Conservation (phyloP, 2,329 filamentous ascomycete species). For the Aspergillus hortae region DNA sequence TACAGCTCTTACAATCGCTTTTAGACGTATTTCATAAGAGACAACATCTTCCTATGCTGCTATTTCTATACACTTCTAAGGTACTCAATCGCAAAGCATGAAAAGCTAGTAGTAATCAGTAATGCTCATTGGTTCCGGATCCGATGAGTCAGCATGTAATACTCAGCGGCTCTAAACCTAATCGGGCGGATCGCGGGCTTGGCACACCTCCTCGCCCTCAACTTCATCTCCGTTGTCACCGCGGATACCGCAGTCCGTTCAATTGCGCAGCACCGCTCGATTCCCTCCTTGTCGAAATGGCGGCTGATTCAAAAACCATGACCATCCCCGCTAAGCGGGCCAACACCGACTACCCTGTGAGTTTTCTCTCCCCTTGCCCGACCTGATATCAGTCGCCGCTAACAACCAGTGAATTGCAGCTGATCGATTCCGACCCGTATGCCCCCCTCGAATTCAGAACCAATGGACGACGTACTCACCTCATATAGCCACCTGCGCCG, state of each 20-base stretch:
- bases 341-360: conserved; percentile 81
- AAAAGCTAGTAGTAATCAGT: too few species aligned
- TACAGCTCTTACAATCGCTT: too few species aligned
- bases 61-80: too few species aligned
- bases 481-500: conserved; percentile 76
- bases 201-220: conserved; percentile 21
- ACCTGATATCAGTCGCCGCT: conserved; percentile 10
- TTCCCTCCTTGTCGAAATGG: conserved; percentile 28
- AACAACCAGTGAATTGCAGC: conserved; percentile 52
- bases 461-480: conserved; percentile 26
- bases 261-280: conserved; percentile 9
- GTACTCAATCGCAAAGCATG: too few species aligned
- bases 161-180: conserved; percentile 1
- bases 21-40: too few species aligned
- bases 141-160: background rate
- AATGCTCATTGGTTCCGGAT: too few species aligned
- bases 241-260: conserved; percentile 19
- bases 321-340: conserved; percentile 73
- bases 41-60: too few species aligned
- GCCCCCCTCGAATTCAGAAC: conserved; percentile 23
- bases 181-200: conserved; percentile 11
- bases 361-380: conserved; percentile 32
- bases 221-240: conserved; percentile 25
- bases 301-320: conserved; percentile 37
- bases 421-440: conserved; percentile 99